Evolutionary conservation across 768 basidiomycete genomes (phyloP), one percentile per base, ranked within the genome.

Genomic region (Lactifluus hygrophoroides): DNA sequence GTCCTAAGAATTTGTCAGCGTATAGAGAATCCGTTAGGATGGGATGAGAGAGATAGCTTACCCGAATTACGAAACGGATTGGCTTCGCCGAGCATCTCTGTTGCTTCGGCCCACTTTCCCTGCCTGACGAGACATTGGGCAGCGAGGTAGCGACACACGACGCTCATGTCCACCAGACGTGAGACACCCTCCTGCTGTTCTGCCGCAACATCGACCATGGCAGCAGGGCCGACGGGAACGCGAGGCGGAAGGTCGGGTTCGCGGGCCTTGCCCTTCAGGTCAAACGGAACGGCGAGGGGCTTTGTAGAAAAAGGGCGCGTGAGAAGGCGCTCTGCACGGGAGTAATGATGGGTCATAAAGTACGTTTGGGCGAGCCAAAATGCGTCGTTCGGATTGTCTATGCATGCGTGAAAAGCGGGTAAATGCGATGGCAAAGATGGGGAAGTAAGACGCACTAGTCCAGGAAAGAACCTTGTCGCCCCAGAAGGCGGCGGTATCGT

Each of bases 311-410:
- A 91, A 0, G 91, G 90, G n/a, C 90, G 81, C 2, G 86, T 93
- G 46, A 99, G 80, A 27, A 99, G 77, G 46, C 87, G 82, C 70
- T 97, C 93, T 10, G 96, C 94, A 47, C 94, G 89, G 8, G 92
- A 86, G 72, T 95, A 98, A 60, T 96, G 91, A 66, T 94, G 86
- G 3, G 88, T 94, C 77, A 94, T 88, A 70, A 98, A 99, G 71
- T 94, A 93, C 0, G 90, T 92, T 70, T 99, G 96, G 3, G 96
- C 94, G 21, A 99, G 82, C 96, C 96, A 99, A 72, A 99, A 98
- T 13, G 94, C 96, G 71, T 99, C 96, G 69, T 97, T 96, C 30
- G 94, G 87, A 67, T 98, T 92, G 62, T 86, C 95, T 95, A 66
- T 21, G 19, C 6, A 47, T 35, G 38, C 16, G 25, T 58, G 53